phyloP scores from a whole-genome alignment of 2,329 filamentous ascomycete genomes.

The Pyrenophora tritici-repentis region DNA sequence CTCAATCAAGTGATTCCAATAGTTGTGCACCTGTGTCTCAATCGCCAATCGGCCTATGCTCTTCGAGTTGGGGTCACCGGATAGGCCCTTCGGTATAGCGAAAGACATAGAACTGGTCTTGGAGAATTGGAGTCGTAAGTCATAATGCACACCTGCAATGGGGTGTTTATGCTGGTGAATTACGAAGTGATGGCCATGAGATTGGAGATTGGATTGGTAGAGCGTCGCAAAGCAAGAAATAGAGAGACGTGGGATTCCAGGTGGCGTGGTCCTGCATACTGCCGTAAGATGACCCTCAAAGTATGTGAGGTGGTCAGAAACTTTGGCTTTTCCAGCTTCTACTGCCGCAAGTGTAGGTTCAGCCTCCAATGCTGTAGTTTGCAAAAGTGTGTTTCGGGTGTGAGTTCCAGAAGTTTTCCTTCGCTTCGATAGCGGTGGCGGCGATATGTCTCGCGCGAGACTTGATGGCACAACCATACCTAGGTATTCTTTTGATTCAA shows the following conservation, averaged over 20 bases:
- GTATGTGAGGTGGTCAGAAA: slow-evolving; percentile 56
- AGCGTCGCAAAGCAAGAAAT: slow-evolving; percentile 52
- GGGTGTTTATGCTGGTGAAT: slow-evolving; percentile 77
- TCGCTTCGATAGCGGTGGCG: slow-evolving; percentile 24
- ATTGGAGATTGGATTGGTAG: slow-evolving; percentile 55
- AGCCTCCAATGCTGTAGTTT: neutral
- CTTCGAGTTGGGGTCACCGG: slow-evolving; percentile 49
- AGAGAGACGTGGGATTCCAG: slow-evolving; percentile 42
- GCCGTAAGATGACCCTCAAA: slow-evolving; percentile 52
- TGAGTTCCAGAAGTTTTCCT: slow-evolving; percentile 10
- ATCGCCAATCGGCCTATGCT: slow-evolving; percentile 51
- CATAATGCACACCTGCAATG: slow-evolving; percentile 57
- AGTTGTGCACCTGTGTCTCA: slow-evolving; percentile 52
- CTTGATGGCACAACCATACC: slow-evolving; percentile 26
- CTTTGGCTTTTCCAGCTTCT: slow-evolving; percentile 56
- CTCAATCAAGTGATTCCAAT: slow-evolving; percentile 54
- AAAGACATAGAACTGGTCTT: slow-evolving; percentile 67
- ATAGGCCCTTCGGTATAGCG: slow-evolving; percentile 51
- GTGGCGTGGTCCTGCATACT: slow-evolving; percentile 8
- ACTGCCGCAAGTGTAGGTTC: slow-evolving; percentile 51
- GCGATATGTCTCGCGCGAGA: slow-evolving; percentile 31
- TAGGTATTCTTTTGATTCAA: too few species aligned
- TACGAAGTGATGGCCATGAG: slow-evolving; percentile 61
- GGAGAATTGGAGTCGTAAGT: slow-evolving; percentile 64
- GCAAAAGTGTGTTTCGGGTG: neutral